Evolutionary conservation across 345 rosid species (phyloP).

Genomic region (Hibiscus trionum): DNA sequence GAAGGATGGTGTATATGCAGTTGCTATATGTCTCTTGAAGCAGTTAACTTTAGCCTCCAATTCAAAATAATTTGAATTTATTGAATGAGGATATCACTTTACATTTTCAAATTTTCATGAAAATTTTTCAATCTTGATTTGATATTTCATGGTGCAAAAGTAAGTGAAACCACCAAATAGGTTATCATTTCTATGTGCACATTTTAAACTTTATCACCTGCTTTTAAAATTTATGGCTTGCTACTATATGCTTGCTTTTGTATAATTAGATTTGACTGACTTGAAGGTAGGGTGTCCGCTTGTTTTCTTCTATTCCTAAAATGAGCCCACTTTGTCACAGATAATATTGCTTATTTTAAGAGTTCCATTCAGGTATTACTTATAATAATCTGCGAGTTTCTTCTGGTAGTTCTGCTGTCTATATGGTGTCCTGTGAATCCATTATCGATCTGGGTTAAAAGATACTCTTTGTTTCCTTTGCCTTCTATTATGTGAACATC

Average conservation of each 20-base stretch:
- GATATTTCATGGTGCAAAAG: neutral
- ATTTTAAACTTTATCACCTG: neutral
- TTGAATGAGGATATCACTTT: neutral
- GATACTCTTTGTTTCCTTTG: neutral
- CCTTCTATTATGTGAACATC: neutral
- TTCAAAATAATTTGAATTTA: neutral
- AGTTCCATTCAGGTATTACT: slow-evolving; percentile 3
- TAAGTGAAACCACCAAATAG: neutral
- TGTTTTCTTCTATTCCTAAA: neutral
- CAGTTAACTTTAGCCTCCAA: neutral
- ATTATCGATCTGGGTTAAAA: neutral
- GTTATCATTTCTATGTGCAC: neutral
- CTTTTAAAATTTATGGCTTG: neutral
- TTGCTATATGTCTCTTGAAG: neutral
- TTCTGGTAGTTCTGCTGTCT: slow-evolving; percentile 4
- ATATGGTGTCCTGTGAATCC: neutral
- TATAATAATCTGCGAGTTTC: neutral
- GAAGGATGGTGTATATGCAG: neutral
- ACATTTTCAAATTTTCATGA: neutral
- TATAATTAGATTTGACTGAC: slow-evolving; percentile 2
- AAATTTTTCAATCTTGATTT: slow-evolving; percentile 1
- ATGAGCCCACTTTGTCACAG: neutral
- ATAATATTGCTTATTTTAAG: neutral
- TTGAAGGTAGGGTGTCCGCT: neutral
- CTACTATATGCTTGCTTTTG: neutral